Evolutionary conservation across 768 basidiomycete genomes (phyloP), one percentile per base, ranked within the genome.

Genomic region (Crassisporium funariophilum): DNA sequence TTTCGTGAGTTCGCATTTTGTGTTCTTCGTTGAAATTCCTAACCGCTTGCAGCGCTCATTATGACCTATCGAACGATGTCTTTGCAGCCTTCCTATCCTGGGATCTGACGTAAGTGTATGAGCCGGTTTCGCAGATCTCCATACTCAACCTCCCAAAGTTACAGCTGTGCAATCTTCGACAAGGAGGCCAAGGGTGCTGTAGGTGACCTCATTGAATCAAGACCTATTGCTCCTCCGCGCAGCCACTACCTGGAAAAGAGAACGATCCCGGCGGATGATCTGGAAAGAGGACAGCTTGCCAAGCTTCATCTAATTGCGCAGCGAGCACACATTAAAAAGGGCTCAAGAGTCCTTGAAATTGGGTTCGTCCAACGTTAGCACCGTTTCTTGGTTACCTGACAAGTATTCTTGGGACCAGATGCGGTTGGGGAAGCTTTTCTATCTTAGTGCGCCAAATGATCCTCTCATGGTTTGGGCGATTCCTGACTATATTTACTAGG

Each of bases 371-470:
- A 12, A 12, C 5, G 12, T 34, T 12, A 9, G 5, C 5, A 12
- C 2, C 25, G 21, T 38, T 13, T 25, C 17, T n/a, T 16, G 4
- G 13, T 20, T 19, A 7, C 12, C 16, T 29, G 11, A 8, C 5
- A 3, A 13, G 35, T 20, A 12, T 13, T 12, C 25, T n/a, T n/a
- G n/a, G n/a, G n/a, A n/a, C n/a, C n/a, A 52, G 50, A n/a, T 52
- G 50, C 21, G 50, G 50, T 4, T 52, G 50, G 50, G 50, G 46
- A 21, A 52, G 50, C 35, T 52, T 52, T n/a, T n/a, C 50, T 2
- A 52, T 52, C 16, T 31, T 52, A 21, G 50, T 52, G n/a, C n/a
- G n/a, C n/a, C n/a, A n/a, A 3, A 2, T 40, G 10, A 4, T 8
- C 24, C 19, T 27, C 12, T 23, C 22, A 29, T 22, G 15, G n/a